A percentile compares a stretch with the other conserved stretches of the same genome.
These are phyloP conservation scores for Fusarium papillatum DNA, from an alignment of 2,329 filamentous ascomycete species.

Conservation along the genomic window DNA sequence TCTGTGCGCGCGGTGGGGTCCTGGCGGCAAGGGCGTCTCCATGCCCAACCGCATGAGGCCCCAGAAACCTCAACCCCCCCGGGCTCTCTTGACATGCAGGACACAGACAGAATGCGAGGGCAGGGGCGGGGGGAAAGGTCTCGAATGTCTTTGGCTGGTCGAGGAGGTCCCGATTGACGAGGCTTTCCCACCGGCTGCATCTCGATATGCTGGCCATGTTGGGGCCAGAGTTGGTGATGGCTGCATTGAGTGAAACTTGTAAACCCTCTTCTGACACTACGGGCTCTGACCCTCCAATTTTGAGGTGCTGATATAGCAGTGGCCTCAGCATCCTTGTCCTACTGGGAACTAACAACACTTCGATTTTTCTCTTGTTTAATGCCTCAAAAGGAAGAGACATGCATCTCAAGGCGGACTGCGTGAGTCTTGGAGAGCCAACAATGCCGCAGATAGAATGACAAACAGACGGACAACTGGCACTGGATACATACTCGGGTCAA, in stretches of 20 bases:
- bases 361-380: constrained; percentile 16
- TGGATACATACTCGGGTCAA: constrained; percentile 6
- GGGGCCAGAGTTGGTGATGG: constrained; percentile 17
- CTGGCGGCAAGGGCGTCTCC: constrained; percentile 59
- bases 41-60: constrained; percentile 61
- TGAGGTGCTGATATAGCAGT: constrained; percentile 26
- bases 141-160: constrained; percentile 30
- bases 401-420: constrained; percentile 28
- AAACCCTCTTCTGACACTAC: constrained; percentile 1
- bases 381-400: constrained; percentile 28
- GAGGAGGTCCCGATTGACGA: constrained; percentile 32
- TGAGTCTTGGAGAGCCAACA: constrained; percentile 19
- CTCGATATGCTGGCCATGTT: constrained; percentile 8
- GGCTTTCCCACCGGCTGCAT: constrained; percentile 39
- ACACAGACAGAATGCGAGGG: constrained; percentile 26
- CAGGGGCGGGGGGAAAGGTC: constrained; percentile 17
- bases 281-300: neutral
- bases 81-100: constrained; percentile 36
- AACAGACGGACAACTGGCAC: constrained; percentile 39
- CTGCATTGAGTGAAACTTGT: constrained; percentile 20
- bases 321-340: neutral
- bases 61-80: constrained; percentile 31
- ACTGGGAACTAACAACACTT: neutral
- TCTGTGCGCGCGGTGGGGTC: constrained; percentile 50
- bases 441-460: constrained; percentile 29